Percentiles rank a stretch among this genome's conserved stretches.
These are phyloP conservation scores for Scenedesmus sp. DNA, from an alignment of 163 green algal genomes.

Conservation along the genomic window DNA sequence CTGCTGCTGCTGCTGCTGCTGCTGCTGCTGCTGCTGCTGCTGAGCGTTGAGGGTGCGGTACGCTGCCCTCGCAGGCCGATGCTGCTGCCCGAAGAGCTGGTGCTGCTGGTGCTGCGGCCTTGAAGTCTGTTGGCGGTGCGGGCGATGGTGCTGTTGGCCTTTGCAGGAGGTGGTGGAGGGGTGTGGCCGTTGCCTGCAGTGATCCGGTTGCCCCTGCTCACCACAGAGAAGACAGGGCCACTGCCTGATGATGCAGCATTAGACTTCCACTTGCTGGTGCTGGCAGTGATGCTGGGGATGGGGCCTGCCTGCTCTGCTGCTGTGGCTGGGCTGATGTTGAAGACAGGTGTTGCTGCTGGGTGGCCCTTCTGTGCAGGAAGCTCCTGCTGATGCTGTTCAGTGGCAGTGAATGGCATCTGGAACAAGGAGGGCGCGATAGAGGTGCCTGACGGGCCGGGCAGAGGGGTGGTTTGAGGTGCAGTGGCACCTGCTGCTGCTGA, in stretches of 20 bases:
- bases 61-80: constrained; percentile 29
- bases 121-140: constrained; percentile 3
- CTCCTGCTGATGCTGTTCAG: neutral
- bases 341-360: neutral
- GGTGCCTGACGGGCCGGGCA: neutral
- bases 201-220: constrained; percentile 22
- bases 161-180: constrained; percentile 30
- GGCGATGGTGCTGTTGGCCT: constrained; percentile 8
- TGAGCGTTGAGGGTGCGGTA: neutral
- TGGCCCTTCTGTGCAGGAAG: constrained; percentile 8
- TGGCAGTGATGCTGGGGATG: neutral
- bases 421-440: neutral
- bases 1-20: neutral
- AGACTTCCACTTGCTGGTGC: constrained; percentile 37
- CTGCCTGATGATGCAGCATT: neutral
- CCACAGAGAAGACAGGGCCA: constrained; percentile 29
- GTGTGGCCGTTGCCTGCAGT: neutral
- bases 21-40: neutral
- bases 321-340: constrained; percentile 17
- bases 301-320: constrained; percentile 1
- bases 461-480: neutral
- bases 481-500: neutral
- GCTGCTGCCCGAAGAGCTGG: neutral
- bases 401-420: neutral
- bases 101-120: constrained; percentile 16